phyloP scores from a whole-genome alignment of 1,284 basidiomycete genomes.

The Tilletia walkeri region DNA sequence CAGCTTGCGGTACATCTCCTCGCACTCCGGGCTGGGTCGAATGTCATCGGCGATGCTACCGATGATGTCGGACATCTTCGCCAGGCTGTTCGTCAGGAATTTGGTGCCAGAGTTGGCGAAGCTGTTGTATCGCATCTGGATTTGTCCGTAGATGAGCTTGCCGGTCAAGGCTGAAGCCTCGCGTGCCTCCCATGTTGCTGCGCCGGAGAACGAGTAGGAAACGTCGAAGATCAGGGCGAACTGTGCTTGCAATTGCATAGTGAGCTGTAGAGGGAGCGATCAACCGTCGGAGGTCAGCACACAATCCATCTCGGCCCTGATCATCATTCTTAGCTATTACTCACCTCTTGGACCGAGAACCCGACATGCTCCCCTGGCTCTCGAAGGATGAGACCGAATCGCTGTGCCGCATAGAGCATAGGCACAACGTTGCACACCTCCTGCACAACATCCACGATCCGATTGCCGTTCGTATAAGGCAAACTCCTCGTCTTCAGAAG shows the following conservation, averaged over 20 bases:
- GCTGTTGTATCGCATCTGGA: not conserved
- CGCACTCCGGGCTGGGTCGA: not conserved
- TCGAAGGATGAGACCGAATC: slow-evolving; percentile 7
- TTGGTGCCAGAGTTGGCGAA: not conserved
- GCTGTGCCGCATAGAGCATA: slow-evolving; percentile 8
- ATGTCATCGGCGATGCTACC: slow-evolving; percentile 8
- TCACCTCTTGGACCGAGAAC: slow-evolving; percentile 8
- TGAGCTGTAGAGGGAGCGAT: not conserved
- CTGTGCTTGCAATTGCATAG: not conserved
- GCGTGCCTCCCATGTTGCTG: slow-evolving; percentile 13
- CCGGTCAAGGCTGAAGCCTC: slow-evolving; percentile 10
- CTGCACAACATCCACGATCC: not conserved
- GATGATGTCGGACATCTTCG: not conserved
- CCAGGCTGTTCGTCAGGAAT: slow-evolving; percentile 4
- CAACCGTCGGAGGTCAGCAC: not conserved
- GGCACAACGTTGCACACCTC: slow-evolving; percentile 4
- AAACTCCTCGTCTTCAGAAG: not conserved
- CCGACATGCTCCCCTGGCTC: not conserved
- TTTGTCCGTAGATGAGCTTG: not conserved
- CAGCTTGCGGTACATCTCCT: slow-evolving; percentile 16
- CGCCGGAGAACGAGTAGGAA: slow-evolving; percentile 14
- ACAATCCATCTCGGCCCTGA: not conserved
- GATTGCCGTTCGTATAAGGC: not conserved
- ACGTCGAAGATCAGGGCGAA: slow-evolving; percentile 12
- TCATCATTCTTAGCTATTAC: not conserved